These are phyloP conservation scores for Aeschynomene evenia DNA, from an alignment of 306 rosid species.

Conservation along the genomic window DNA sequence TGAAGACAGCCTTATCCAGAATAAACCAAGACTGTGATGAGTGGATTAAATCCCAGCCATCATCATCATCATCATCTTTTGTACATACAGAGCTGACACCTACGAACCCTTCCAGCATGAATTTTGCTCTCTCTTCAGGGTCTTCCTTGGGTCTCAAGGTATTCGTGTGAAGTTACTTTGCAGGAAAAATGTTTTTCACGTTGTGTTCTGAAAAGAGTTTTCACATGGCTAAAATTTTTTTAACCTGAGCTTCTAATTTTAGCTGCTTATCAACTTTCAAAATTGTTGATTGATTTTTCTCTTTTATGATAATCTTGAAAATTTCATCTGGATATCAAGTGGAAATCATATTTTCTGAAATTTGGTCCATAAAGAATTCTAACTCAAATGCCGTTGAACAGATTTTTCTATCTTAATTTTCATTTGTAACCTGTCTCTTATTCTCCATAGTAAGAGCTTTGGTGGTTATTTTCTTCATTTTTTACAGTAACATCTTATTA, in stretches of 20 bases:
- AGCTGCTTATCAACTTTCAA: neutral
- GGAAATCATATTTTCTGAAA: neutral
- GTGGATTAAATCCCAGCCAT: slow-evolving; percentile 61
- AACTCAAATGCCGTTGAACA: neutral
- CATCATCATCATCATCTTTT: slow-evolving; percentile 66
- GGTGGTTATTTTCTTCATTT: slow-evolving; percentile 1
- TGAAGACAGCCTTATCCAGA: slow-evolving; percentile 84
- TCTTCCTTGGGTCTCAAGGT: slow-evolving; percentile 83
- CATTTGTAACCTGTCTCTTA: neutral
- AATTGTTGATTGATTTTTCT: neutral
- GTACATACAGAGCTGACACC: slow-evolving; percentile 65
- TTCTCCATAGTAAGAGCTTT: slow-evolving; percentile 9
- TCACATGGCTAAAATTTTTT: slow-evolving; percentile 16
- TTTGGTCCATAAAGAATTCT: neutral
- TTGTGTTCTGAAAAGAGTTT: neutral
- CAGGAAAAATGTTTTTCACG: neutral
- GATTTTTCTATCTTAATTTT: slow-evolving; percentile 1
- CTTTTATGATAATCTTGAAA: neutral
- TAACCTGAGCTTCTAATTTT: neutral
- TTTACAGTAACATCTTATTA: slow-evolving; percentile 10
- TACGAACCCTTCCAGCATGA: slow-evolving; percentile 52
- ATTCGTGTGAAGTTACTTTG: slow-evolving; percentile 23
- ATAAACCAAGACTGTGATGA: slow-evolving; percentile 84
- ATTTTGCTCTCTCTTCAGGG: slow-evolving; percentile 52
- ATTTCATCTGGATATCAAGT: neutral